phyloP scores from a whole-genome alignment of 2,329 filamentous ascomycete species.

The Monosporascus sp. region DNA sequence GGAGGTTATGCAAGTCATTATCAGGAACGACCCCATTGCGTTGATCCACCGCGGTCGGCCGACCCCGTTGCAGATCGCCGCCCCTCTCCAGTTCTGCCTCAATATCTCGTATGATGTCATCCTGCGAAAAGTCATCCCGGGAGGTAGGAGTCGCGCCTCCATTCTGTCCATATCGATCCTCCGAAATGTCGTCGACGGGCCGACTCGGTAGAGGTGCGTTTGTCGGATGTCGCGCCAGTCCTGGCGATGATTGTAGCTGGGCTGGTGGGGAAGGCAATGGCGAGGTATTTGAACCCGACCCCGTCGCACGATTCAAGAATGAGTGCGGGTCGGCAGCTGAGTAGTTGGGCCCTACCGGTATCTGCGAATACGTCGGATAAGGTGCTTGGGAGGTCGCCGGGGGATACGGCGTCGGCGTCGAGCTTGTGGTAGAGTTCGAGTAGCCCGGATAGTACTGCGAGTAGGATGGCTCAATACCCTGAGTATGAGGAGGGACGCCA shows the following conservation, averaged over 20 bases:
- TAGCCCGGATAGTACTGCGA: conserved; percentile 24
- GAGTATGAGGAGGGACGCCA: conserved; percentile 13
- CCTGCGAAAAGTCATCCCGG: conserved; percentile 39
- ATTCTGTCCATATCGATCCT: conserved; percentile 37
- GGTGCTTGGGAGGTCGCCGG: conserved; percentile 37
- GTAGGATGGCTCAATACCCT: conserved; percentile 26
- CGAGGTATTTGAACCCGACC: conserved; percentile 47
- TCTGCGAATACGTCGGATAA: conserved; percentile 47
- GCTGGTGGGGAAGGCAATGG: conserved; percentile 39
- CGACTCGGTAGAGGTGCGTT: conserved; percentile 54
- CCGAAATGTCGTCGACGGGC: conserved; percentile 39
- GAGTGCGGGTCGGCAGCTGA: conserved; percentile 40
- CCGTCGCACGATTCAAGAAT: conserved; percentile 37
- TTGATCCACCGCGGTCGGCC: conserved; percentile 28
- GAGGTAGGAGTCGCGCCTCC: conserved; percentile 17
- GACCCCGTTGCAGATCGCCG: conserved; percentile 33
- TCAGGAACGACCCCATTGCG: conserved; percentile 42
- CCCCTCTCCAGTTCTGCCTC: conserved; percentile 44
- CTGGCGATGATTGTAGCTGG: conserved; percentile 36
- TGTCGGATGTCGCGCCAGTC: conserved; percentile 53
- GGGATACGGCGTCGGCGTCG: conserved; percentile 31
- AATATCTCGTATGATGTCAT: conserved; percentile 53
- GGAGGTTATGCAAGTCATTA: conserved; percentile 40
- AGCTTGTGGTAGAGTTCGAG: conserved; percentile 33
- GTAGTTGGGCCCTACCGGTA: conserved; percentile 48